Percentiles rank a stretch among this genome's conserved stretches.
These are phyloP conservation scores for Rusavskia elegans DNA, from an alignment of 495 filamentous ascomycete genomes.

Conservation along the genomic window DNA sequence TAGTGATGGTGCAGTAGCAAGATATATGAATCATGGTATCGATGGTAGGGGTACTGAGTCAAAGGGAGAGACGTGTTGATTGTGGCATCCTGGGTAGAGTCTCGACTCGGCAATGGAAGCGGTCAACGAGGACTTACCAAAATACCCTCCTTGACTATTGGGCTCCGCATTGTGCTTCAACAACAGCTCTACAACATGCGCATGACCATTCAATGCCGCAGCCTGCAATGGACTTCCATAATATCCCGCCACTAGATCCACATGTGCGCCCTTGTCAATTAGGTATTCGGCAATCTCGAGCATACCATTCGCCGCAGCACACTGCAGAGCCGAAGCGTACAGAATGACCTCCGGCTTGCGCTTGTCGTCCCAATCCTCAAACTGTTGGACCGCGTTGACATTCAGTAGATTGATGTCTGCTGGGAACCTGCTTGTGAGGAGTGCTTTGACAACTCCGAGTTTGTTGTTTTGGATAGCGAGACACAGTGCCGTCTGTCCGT, in stretches of 20 bases:
- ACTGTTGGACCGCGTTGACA: slow-evolving; percentile 6
- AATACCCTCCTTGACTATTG: slow-evolving; percentile 8
- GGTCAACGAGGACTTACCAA: not conserved
- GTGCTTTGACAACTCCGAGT: slow-evolving; percentile 7
- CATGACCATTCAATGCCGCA: slow-evolving; percentile 2
- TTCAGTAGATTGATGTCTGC: slow-evolving; percentile 10
- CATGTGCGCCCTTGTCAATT: slow-evolving; percentile 4
- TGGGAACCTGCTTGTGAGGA: slow-evolving; percentile 4
- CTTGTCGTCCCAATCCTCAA: slow-evolving; percentile 6
- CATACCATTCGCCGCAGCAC: slow-evolving; percentile 5
- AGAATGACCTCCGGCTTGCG: not conserved
- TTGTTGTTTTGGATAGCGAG: slow-evolving; percentile 10
- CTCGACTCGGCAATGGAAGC: too few relatives aligned
- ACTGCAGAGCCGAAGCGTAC: slow-evolving; percentile 6
- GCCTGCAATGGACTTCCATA: slow-evolving; percentile 8
- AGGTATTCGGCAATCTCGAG: slow-evolving; percentile 6
- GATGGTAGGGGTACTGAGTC: too few relatives aligned
- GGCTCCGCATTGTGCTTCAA: slow-evolving; percentile 4
- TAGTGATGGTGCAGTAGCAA: too few relatives aligned
- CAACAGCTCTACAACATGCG: not conserved
- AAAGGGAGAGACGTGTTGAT: too few relatives aligned
- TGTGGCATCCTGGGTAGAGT: too few relatives aligned
- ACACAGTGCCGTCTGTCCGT: slow-evolving; percentile 7
- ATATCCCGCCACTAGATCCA: slow-evolving; percentile 10
- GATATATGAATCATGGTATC: too few relatives aligned